phyloP scores from a whole-genome alignment of 371 early-diverging fungal genomes.

The Mucor sp. region DNA sequence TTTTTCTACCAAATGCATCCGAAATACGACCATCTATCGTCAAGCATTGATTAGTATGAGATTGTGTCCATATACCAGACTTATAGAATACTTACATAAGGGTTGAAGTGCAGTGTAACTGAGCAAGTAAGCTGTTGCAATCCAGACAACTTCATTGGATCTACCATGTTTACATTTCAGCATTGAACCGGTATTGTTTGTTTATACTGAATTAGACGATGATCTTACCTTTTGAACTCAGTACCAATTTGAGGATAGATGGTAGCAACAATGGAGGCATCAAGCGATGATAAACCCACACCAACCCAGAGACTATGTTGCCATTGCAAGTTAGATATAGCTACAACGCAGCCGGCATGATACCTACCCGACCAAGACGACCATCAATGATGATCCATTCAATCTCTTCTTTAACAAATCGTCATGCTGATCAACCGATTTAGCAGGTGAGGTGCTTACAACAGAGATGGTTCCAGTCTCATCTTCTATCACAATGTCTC shows the following conservation, averaged over 20 bases:
- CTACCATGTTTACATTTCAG: conserved; percentile 5
- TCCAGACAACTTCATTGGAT: conserved; percentile 58
- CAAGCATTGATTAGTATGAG: neutral
- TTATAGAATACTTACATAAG: conserved; percentile 50
- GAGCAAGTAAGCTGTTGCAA: conserved; percentile 76
- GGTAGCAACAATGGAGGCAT: conserved; percentile 81
- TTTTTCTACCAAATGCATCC: conserved; percentile 73
- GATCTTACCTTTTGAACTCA: conserved; percentile 63
- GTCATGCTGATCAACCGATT: conserved; percentile 1
- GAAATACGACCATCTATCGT: conserved; percentile 55
- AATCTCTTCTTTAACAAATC: conserved; percentile 14
- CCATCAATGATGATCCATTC: conserved; percentile 17
- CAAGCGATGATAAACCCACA: conserved; percentile 74
- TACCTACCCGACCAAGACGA: conserved; percentile 17
- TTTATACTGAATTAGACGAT: neutral
- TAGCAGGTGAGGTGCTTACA: neutral
- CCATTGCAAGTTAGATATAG: neutral
- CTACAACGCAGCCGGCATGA: too few relatives aligned
- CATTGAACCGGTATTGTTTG: neutral
- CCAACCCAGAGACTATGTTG: conserved; percentile 31
- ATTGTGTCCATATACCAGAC: neutral
- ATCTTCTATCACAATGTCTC: conserved; percentile 6
- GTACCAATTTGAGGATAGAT: conserved; percentile 75
- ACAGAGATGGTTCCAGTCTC: conserved; percentile 11
- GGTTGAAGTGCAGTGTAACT: conserved; percentile 82